Percentiles rank a stretch among this genome's conserved stretches.
phyloP scores from a whole-genome alignment of 2,329 filamentous ascomycete genomes.

The Periconia digitata region DNA sequence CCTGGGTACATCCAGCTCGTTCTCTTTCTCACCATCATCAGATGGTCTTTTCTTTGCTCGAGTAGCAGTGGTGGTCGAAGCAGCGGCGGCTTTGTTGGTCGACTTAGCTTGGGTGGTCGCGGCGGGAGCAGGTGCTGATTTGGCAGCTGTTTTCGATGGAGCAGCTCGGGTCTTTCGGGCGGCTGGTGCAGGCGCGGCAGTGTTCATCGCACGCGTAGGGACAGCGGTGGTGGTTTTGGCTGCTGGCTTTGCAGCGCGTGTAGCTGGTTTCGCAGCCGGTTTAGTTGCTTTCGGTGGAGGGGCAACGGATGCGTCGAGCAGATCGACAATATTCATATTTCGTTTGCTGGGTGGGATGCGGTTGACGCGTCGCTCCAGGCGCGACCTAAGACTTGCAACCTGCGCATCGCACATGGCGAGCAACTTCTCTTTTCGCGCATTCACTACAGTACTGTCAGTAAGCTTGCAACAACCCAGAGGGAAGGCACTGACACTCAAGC shows the following conservation, averaged over 20 bases:
- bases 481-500: slow-evolving; percentile 27
- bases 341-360: slow-evolving; percentile 81
- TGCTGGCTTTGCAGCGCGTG: background rate
- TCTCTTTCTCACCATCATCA: slow-evolving; percentile 11
- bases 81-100: background rate
- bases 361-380: slow-evolving; percentile 91
- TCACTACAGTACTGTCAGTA: slow-evolving; percentile 60
- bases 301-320: slow-evolving; percentile 54
- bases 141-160: background rate
- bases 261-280: background rate
- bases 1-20: slow-evolving; percentile 8
- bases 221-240: slow-evolving; percentile 4
- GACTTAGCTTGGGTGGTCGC: slow-evolving; percentile 2
- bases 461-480: slow-evolving; percentile 3
- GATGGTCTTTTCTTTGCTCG: slow-evolving; percentile 12
- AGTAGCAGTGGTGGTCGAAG: slow-evolving; percentile 4
- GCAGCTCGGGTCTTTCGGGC: slow-evolving; percentile 7
- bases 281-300: slow-evolving; percentile 8
- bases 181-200: slow-evolving; percentile 1
- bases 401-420: slow-evolving; percentile 87
- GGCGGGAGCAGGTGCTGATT: background rate
- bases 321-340: slow-evolving; percentile 78
- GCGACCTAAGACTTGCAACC: slow-evolving; percentile 78
- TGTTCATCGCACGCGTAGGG: background rate
- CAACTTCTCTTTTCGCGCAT: slow-evolving; percentile 82